Evolutionary conservation across 2,329 filamentous ascomycete genomes (phyloP).

Genomic region (Phyllosticta citrichinensis): DNA sequence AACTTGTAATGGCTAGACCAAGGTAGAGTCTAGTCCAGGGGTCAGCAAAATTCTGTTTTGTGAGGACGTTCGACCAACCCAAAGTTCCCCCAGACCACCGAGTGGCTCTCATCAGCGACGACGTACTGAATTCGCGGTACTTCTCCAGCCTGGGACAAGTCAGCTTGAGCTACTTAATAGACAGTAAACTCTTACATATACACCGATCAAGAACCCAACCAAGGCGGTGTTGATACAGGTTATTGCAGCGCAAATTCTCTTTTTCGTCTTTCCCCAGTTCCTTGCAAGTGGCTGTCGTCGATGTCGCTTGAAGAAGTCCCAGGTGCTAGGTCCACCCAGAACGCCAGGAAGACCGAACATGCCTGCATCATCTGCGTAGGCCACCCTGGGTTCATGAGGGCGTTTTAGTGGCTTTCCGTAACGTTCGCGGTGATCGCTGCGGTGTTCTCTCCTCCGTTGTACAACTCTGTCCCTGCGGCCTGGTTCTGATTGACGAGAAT

Average conservation of each 20-base stretch:
- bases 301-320: conserved; percentile 27
- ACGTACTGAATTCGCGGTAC: conserved; percentile 73
- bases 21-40: conserved; percentile 46
- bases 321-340: background rate
- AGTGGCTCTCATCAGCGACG: conserved; percentile 58
- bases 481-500: conserved; percentile 15
- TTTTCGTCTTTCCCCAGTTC: conserved; percentile 59
- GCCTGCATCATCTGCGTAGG: background rate
- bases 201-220: conserved; percentile 60
- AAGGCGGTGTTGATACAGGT: conserved; percentile 65
- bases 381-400: conserved; percentile 14
- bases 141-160: conserved; percentile 47
- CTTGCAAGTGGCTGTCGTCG: conserved; percentile 57
- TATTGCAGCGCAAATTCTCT: conserved; percentile 57
- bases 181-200: conserved; percentile 42
- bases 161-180: background rate
- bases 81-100: conserved; percentile 62
- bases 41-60: background rate
- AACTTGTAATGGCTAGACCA: conserved; percentile 58
- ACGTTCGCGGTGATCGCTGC: background rate
- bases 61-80: conserved; percentile 30
- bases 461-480: conserved; percentile 6
- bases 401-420: conserved; percentile 3
- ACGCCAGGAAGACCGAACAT: background rate
- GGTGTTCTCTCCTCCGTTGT: background rate